Evolutionary conservation across 768 basidiomycete genomes (phyloP).

Genomic region (Auricularia auricula-judae): DNA sequence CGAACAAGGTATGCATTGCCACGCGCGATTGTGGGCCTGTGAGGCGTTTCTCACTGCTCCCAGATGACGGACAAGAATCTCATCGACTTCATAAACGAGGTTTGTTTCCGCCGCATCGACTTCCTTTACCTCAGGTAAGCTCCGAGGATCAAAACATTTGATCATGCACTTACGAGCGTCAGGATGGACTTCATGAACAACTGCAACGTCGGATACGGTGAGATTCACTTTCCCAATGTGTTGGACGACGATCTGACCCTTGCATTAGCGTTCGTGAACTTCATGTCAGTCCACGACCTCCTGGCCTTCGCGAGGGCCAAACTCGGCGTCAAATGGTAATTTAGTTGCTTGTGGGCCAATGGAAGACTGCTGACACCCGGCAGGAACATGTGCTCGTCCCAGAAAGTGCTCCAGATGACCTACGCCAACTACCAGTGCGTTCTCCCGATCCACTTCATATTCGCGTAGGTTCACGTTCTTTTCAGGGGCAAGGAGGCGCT

Average conservation of each 20-base stretch:
- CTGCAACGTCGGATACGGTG: constrained; percentile 22
- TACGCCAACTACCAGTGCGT: constrained; percentile 88
- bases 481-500: constrained; percentile 78
- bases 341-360: not conserved
- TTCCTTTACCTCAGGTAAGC: constrained; percentile 60
- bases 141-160: not conserved
- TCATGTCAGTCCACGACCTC: constrained; percentile 68
- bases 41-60: not conserved
- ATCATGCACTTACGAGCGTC: not conserved
- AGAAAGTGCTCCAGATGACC: constrained; percentile 84
- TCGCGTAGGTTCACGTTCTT: constrained; percentile 3
- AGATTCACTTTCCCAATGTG: not conserved
- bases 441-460: not conserved
- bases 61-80: constrained; percentile 68
- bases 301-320: constrained; percentile 61
- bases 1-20: constrained; percentile 45
- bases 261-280: constrained; percentile 85
- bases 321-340: constrained; percentile 74
- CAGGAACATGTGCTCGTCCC: constrained; percentile 88
- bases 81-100: constrained; percentile 53
- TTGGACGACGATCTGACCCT: constrained; percentile 31
- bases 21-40: not conserved
- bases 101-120: constrained; percentile 69
- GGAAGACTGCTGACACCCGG: not conserved
- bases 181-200: constrained; percentile 59